Percentiles rank a stretch among this genome's conserved stretches.
Evolutionary conservation across 208 protist species (phyloP).

Genomic region (Chromosphaera perkinsii): DNA sequence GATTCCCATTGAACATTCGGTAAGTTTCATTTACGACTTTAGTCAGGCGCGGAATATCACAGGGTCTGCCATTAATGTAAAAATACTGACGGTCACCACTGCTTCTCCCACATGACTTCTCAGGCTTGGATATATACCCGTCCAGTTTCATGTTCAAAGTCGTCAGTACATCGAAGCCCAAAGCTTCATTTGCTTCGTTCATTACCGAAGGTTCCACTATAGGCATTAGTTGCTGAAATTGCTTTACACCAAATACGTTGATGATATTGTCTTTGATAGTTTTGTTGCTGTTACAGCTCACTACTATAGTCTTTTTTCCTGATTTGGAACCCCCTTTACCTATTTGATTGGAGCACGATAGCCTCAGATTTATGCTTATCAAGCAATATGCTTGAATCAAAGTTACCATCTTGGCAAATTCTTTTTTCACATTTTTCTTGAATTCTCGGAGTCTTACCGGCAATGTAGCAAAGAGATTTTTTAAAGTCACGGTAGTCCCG

Average conservation of each 20-base stretch:
- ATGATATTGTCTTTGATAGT: constrained; percentile 20
- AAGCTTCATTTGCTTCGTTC: background rate
- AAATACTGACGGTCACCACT: constrained; percentile 51
- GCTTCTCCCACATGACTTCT: constrained; percentile 20
- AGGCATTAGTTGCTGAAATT: background rate
- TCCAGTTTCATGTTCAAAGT: background rate
- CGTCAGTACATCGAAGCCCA: background rate
- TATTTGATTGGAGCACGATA: constrained; percentile 27
- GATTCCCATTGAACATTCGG: constrained; percentile 25
- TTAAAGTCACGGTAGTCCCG: constrained; percentile 42
- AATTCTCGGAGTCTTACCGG: constrained; percentile 40
- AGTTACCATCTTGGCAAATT: constrained; percentile 30
- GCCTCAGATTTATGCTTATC: constrained; percentile 16
- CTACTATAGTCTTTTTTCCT: background rate
- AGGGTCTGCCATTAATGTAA: constrained; percentile 49
- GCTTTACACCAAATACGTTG: constrained; percentile 43
- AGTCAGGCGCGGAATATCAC: constrained; percentile 38
- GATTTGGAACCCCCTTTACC: background rate
- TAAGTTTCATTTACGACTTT: constrained; percentile 50
- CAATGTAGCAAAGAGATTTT: constrained; percentile 33
- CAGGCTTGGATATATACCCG: constrained; percentile 30
- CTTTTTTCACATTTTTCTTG: constrained; percentile 26
- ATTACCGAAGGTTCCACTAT: background rate
- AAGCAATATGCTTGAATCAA: constrained; percentile 53
- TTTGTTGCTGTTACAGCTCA: background rate